A percentile compares a stretch with the other conserved stretches of the same genome.
Conservation (phyloP, 2,329 filamentous ascomycete species). For the Proliferodiscus dingleyae region DNA sequence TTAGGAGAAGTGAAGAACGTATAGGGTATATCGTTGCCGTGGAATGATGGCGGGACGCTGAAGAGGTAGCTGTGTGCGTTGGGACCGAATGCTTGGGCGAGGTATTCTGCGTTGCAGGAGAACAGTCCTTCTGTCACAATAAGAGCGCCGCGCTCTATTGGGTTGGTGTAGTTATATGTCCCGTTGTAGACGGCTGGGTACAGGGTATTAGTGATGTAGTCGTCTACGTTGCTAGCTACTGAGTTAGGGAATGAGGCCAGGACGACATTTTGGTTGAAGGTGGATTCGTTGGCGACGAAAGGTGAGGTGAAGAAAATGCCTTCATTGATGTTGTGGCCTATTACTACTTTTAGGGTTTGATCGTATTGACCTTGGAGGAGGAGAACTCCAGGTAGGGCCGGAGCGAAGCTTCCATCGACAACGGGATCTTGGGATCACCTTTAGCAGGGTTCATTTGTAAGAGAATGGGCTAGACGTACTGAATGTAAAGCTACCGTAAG, state of each 20-base stretch:
- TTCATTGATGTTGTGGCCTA: constrained; percentile 40
- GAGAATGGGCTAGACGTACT: not conserved
- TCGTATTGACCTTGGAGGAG: constrained; percentile 41
- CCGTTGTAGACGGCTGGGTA: constrained; percentile 45
- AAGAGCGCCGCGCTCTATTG: constrained; percentile 38
- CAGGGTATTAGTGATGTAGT: constrained; percentile 40
- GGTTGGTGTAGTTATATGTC: constrained; percentile 38
- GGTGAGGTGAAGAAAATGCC: constrained; percentile 38
- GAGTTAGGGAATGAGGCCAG: constrained; percentile 12
- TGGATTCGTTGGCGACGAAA: constrained; percentile 11
- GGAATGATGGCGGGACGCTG: constrained; percentile 46
- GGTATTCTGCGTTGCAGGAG: constrained; percentile 48
- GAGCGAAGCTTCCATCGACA: constrained; percentile 46
- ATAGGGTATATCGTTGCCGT: constrained; percentile 47
- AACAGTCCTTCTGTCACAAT: constrained; percentile 42
- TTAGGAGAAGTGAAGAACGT: constrained; percentile 43
- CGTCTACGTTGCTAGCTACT: constrained; percentile 23
- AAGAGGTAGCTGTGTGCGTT: constrained; percentile 48
- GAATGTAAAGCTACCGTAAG: constrained; percentile 39
- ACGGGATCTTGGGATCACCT: not conserved
- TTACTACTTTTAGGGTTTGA: constrained; percentile 40
- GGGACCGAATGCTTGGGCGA: constrained; percentile 42
- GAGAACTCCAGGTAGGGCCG: constrained; percentile 41
- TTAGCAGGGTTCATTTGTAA: not conserved
- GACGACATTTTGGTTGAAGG: constrained; percentile 12